Evolutionary conservation across 129 eudicot species (phyloP).

Genomic region (Heracleum sosnowskyi): DNA sequence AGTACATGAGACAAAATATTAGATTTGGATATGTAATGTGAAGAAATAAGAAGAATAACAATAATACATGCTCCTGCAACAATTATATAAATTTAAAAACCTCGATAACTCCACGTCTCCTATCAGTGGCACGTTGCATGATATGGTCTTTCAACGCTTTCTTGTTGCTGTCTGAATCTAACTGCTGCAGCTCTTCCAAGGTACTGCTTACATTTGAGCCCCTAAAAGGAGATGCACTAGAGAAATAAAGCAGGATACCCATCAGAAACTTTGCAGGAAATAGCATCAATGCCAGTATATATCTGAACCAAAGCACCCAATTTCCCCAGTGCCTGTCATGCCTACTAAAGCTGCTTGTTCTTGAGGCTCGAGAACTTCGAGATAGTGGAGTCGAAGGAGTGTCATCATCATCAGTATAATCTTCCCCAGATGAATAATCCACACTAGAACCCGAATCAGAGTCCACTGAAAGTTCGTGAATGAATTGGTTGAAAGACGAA

Average conservation of each 20-base stretch:
- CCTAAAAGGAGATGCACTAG: conserved; percentile 25
- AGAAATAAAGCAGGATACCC: conserved; percentile 45
- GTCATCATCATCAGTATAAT: conserved; percentile 41
- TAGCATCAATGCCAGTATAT: conserved; percentile 48
- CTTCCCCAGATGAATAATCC: conserved; percentile 69
- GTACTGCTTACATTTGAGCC: conserved; percentile 20
- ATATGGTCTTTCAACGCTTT: conserved; percentile 55
- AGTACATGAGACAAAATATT: conserved; percentile 9
- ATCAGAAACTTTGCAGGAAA: conserved; percentile 55
- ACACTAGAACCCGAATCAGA: conserved; percentile 55
- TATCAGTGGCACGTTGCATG: conserved; percentile 82
- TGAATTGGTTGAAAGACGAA: conserved; percentile 85
- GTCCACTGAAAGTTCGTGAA: conserved; percentile 78
- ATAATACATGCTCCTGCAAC: neutral
- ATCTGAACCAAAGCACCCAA: conserved; percentile 36
- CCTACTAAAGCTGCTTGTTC: conserved; percentile 49
- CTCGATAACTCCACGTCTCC: conserved; percentile 93
- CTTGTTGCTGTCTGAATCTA: conserved; percentile 29
- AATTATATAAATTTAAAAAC: conserved; percentile 19
- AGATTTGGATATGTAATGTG: neutral
- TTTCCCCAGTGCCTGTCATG: conserved; percentile 39
- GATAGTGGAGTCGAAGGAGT: conserved; percentile 59
- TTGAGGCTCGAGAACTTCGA: conserved; percentile 35
- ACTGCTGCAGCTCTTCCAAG: conserved; percentile 20
- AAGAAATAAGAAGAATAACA: neutral